A percentile compares a stretch with the other conserved stretches of the same genome.
Conservation (phyloP, 192 early-diverging fungal genomes). For the Backusella morwellensis region DNA sequence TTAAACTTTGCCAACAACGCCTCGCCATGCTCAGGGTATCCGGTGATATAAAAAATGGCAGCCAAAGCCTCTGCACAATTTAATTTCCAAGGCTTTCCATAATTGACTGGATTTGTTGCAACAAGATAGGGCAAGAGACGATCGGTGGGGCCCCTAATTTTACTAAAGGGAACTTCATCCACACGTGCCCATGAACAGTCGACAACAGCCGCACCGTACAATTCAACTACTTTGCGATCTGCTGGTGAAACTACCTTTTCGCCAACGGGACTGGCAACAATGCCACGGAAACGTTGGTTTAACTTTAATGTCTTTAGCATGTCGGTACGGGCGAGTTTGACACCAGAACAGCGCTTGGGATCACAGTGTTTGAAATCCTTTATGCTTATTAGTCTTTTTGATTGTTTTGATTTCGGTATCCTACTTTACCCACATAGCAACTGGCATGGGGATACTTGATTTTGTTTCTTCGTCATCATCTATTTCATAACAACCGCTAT, state of each 20-base stretch:
- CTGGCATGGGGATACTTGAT: conserved; percentile 58
- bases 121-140: conserved; percentile 91
- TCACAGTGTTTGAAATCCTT: conserved; percentile 99
- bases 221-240: conserved; percentile 73
- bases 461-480: neutral
- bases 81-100: conserved; percentile 93
- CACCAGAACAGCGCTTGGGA: conserved; percentile 95
- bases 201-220: conserved; percentile 85
- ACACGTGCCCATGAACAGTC: conserved; percentile 98
- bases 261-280: conserved; percentile 87
- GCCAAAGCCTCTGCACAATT: conserved; percentile 99
- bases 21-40: conserved; percentile 65
- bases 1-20: conserved; percentile 84
- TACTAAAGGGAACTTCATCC: conserved; percentile 92
- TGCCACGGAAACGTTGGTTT: conserved; percentile 83
- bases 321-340: conserved; percentile 79
- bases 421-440: conserved; percentile 69
- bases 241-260: conserved; percentile 84
- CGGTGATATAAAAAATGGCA: conserved; percentile 88
- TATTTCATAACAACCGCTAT: neutral
- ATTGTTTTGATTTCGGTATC: neutral
- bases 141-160: conserved; percentile 81
- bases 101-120: conserved; percentile 97
- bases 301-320: conserved; percentile 80
- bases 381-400: neutral